These are phyloP conservation scores for Fusarium humuli DNA, from an alignment of 2,329 filamentous ascomycete genomes.

Conservation along the genomic window DNA sequence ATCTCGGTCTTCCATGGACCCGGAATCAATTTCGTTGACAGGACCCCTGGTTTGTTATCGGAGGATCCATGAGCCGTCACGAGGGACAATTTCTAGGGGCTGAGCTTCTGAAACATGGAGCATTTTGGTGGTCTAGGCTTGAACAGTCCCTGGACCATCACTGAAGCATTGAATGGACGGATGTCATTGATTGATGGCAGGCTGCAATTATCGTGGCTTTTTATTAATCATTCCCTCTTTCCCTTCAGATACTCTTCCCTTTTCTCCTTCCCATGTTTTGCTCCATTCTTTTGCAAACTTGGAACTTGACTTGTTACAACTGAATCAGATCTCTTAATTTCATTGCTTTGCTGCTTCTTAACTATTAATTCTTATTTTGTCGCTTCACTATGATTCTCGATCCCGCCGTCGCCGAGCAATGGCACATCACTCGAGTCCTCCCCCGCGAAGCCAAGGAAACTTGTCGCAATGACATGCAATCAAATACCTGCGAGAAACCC, in stretches of 20 bases:
- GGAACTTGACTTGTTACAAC: background rate
- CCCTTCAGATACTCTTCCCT: background rate
- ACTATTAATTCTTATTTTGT: slow-evolving; percentile 13
- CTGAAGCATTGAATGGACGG: background rate
- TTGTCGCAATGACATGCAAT: slow-evolving; percentile 25
- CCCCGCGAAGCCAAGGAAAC: slow-evolving; percentile 36
- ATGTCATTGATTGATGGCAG: slow-evolving; percentile 1
- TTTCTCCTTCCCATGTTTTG: slow-evolving; percentile 1
- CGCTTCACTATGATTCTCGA: slow-evolving; percentile 32
- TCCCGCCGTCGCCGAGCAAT: slow-evolving; percentile 9
- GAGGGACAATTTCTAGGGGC: slow-evolving; percentile 16
- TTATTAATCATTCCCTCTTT: slow-evolving; percentile 7
- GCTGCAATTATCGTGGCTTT: slow-evolving; percentile 16
- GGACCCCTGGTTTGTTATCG: slow-evolving; percentile 14
- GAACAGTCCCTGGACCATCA: background rate
- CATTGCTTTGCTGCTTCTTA: background rate
- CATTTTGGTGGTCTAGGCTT: slow-evolving; percentile 8
- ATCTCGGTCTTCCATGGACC: slow-evolving; percentile 8
- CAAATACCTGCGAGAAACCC: slow-evolving; percentile 43
- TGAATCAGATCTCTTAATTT: slow-evolving; percentile 8
- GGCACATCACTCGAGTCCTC: slow-evolving; percentile 34
- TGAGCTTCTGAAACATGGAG: slow-evolving; percentile 43
- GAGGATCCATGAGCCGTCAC: slow-evolving; percentile 9
- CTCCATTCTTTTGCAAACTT: slow-evolving; percentile 10
- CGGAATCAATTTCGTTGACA: slow-evolving; percentile 22